Evolutionary conservation across 495 filamentous ascomycete genomes (phyloP).

Genomic region (Pseudotulostoma volvatum): DNA sequence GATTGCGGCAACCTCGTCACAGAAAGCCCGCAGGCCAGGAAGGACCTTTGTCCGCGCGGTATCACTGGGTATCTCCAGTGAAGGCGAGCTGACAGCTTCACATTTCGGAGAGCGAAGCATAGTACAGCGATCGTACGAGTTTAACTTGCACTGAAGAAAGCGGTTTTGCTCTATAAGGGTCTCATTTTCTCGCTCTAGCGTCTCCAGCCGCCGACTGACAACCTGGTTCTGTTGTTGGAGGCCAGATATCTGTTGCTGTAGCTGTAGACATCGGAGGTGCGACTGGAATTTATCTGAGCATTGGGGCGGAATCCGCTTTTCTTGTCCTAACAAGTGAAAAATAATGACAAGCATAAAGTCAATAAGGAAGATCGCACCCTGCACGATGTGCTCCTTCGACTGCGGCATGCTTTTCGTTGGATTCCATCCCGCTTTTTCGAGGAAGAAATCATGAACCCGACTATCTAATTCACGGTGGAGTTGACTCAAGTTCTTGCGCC

Average conservation of each 20-base stretch:
- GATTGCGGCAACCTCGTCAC: slow-evolving; percentile 20
- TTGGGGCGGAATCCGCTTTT: slow-evolving; percentile 24
- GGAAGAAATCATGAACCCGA: slow-evolving; percentile 28
- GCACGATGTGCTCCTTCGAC: slow-evolving; percentile 33
- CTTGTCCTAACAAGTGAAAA: slow-evolving; percentile 22
- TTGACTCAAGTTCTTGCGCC: slow-evolving; percentile 30
- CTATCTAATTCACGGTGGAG: slow-evolving; percentile 26
- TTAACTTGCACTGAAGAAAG: slow-evolving; percentile 26
- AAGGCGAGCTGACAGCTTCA: slow-evolving; percentile 17
- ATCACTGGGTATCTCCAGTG: slow-evolving; percentile 17
- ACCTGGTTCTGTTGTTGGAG: slow-evolving; percentile 28
- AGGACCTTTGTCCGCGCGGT: slow-evolving; percentile 21
- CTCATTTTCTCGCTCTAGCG: slow-evolving; percentile 25
- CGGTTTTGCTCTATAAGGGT: slow-evolving; percentile 22
- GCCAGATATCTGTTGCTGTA: slow-evolving; percentile 21
- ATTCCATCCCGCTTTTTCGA: slow-evolving; percentile 31
- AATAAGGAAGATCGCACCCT: slow-evolving; percentile 27
- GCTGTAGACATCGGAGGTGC: slow-evolving; percentile 28
- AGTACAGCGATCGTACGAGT: slow-evolving; percentile 23
- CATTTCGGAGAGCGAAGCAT: slow-evolving; percentile 25
- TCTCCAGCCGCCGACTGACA: slow-evolving; percentile 21
- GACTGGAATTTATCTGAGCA: slow-evolving; percentile 28
- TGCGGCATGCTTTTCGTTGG: slow-evolving; percentile 28
- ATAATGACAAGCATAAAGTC: slow-evolving; percentile 30
- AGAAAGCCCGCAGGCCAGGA: slow-evolving; percentile 26